Percentiles rank a stretch among this genome's conserved stretches.
Evolutionary conservation across 2,329 filamentous ascomycete genomes (phyloP).

Genomic region (Paracoccidioides brasiliensis): DNA sequence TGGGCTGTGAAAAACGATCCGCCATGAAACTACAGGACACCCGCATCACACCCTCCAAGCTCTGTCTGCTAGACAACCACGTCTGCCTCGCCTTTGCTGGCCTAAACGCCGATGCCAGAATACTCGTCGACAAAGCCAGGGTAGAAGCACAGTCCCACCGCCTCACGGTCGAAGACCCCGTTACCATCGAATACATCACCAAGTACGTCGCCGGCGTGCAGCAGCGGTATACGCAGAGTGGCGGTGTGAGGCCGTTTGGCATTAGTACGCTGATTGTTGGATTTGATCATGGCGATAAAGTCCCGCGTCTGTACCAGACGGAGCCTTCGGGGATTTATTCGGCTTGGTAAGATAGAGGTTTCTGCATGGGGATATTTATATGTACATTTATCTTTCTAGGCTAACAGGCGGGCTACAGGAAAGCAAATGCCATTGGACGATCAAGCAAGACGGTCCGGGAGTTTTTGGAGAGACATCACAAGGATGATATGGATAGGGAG

Average conservation of each 20-base stretch:
- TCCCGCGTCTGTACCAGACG: conserved; percentile 87
- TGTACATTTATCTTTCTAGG: background rate
- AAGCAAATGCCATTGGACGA: conserved; percentile 95
- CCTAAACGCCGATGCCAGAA: conserved; percentile 93
- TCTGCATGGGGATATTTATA: conserved; percentile 9
- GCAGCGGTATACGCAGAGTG: conserved; percentile 97
- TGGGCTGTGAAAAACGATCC: conserved; percentile 96
- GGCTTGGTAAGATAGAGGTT: conserved; percentile 58
- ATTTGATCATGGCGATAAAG: conserved; percentile 88
- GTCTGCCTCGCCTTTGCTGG: conserved; percentile 95
- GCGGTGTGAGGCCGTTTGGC: conserved; percentile 95
- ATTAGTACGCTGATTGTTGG: conserved; percentile 97
- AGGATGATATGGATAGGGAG: conserved; percentile 92
- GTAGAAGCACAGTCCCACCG: conserved; percentile 96
- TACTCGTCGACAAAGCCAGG: conserved; percentile 94
- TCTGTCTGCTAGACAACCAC: conserved; percentile 88
- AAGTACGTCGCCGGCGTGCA: conserved; percentile 97
- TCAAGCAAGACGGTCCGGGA: conserved; percentile 98
- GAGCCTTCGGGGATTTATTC: conserved; percentile 99
- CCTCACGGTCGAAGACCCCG: conserved; percentile 90
- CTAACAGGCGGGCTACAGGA: conserved; percentile 45
- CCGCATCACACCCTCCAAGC: conserved; percentile 96
- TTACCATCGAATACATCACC: conserved; percentile 98
- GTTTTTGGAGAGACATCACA: conserved; percentile 97
- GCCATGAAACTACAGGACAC: conserved; percentile 99